A percentile compares a stretch with the other conserved stretches of the same genome.
Conservation (phyloP, 2,329 filamentous ascomycete genomes). For the Phoma herbarum region DNA sequence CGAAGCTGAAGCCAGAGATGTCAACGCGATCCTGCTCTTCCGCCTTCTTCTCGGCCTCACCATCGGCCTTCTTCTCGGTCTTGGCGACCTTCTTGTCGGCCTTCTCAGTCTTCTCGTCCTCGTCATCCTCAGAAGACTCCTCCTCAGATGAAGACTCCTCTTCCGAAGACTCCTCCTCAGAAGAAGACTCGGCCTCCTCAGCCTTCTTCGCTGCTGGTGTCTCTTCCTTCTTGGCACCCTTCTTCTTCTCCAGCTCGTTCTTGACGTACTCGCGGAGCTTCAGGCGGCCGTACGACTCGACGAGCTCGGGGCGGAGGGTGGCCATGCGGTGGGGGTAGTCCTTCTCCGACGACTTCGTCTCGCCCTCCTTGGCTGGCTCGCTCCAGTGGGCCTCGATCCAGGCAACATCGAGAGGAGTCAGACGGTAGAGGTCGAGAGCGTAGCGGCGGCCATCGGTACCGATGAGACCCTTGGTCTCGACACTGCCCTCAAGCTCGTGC, state of each 20-base stretch:
- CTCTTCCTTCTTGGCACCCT: constrained; percentile 44
- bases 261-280: constrained; percentile 92
- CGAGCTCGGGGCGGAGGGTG: constrained; percentile 86
- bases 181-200: constrained; percentile 48
- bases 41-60: constrained; percentile 29
- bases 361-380: constrained; percentile 54
- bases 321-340: constrained; percentile 96
- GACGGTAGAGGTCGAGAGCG: constrained; percentile 93
- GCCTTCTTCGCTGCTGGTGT: constrained; percentile 52
- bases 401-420: constrained; percentile 87
- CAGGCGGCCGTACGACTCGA: constrained; percentile 83
- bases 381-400: constrained; percentile 84
- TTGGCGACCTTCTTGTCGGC: constrained; percentile 31
- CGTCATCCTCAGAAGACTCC: constrained; percentile 50
- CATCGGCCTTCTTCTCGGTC: constrained; percentile 28
- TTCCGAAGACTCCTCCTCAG: constrained; percentile 21
- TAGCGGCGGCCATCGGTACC: constrained; percentile 97
- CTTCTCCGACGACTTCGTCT: constrained; percentile 58
- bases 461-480: constrained; percentile 97
- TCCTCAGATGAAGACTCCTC: constrained; percentile 41
- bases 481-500: constrained; percentile 91
- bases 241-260: constrained; percentile 67
- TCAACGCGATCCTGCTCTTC: constrained; percentile 76
- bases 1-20: constrained; percentile 84
- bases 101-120: constrained; percentile 63